Evolutionary conservation across 2,329 filamentous ascomycete species (phyloP), one percentile per base, ranked within the genome.

Genomic region (Paecilomyces variotii): DNA sequence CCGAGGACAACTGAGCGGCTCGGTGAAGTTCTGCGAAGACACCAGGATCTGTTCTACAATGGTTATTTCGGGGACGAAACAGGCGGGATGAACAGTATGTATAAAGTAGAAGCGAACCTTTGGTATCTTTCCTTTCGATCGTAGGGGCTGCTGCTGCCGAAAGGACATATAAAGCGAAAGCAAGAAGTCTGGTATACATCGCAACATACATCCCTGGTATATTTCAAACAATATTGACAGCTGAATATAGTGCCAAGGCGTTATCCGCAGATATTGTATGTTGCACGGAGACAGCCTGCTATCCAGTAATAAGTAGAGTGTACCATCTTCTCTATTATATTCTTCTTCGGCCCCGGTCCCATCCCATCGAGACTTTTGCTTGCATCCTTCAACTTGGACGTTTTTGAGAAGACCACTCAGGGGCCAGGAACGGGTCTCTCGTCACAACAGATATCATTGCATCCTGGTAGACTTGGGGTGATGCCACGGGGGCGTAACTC

Each of bases 1-100:
- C 69, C 5, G 69, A 71, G 7, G 69, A 67, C 11, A 71, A 62
- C 27, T 70, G 52, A n/a, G 69, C 69, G 2, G 68, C 64, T 35
- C 69, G 63, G 9, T 64, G 63, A 24, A 71, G 58, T 32, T 64
- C 62, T 11, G 59, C 7, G 24, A 62, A 70, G 7, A 61, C 62
- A 34, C 59, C 53, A 9, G 62, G 7, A 35, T 63, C 67, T 68
- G 19, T 28, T 27, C n/a, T 7, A 35, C 27, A n/a, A 53, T 12
- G 4, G 4, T n/a, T 39, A 39, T 9, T 45, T 45, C 19, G 19
- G 39, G n/a, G 6, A 9, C 19, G 4, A 24, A 45, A 24, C 5
- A 5, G 7, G 19, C n/a, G 19, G 12, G 30, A 32, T 45, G 4
- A 45, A 19, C 9, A 14, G 7, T 19, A 19, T 5, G 12, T 19